Base-by-base conservation (phyloP, 768 basidiomycete genomes). In the Agrocybe praecox region DNA sequence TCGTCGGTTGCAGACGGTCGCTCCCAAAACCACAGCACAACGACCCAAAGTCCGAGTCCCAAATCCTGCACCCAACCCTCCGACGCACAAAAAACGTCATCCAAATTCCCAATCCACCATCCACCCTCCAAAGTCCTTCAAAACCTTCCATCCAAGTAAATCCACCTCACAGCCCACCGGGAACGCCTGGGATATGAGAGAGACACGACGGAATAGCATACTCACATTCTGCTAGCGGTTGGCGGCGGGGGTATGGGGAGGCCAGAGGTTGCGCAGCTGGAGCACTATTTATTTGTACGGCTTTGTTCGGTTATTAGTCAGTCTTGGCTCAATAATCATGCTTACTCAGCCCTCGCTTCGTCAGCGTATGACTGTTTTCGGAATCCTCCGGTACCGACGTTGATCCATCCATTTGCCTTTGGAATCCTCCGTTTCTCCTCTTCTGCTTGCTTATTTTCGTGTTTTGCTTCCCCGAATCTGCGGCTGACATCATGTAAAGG, bases 211-310 rank as follows among this genome's bases (percentile, higher is more conserved):
- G 23, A 62, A 19, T 11, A 23, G 59, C 50, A 52, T 58, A 67
- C 66, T 67, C 63, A 67, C 66, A 55, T 56, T 58, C 49, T 56
- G 49, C 54, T 47, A 42, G 46, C 53, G 36, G 51, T 52, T 29
- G 26, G 26, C 26, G 53, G 54, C 53, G 33, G 33, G 45, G 23
- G 51, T n/a, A n/a, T n/a, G 56, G 56, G 44, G 52, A 21, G 34
- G n/a, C 22, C 26, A 19, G 29, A 24, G 33, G 15, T 17, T 42
- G 43, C 40, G 40, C 34, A 15, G 52, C 52, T 46, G 24, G 29
- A 32, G 42, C 52, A 26, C 33, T 53, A 53, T 32, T 45, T 53
- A 32, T 53, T 53, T 53, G 52, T 24, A 45, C 52, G 23, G 43
- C 42, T 53, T 53, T 53, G 52, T 14, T n/a, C 32, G 26, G n/a